Base-by-base conservation (phyloP, 805 yeast species). In the Nematodospora valgi region DNA sequence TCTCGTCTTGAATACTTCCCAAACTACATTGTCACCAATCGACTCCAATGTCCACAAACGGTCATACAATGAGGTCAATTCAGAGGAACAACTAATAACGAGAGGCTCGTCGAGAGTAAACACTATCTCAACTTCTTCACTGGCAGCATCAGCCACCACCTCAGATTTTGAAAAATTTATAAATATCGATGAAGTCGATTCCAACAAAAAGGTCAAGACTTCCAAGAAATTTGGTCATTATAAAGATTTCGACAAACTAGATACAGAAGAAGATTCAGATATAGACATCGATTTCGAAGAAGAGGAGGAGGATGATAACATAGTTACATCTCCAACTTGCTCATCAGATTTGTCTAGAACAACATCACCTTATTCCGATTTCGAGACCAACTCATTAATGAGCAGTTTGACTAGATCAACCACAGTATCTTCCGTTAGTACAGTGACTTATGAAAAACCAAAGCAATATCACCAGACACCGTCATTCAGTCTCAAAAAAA, bases 331-430 rank as follows among this genome's bases (percentile, higher is more conserved):
- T 56, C 8, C 51, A 21, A 27, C 56, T 14, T 42, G 52, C n/a
- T 35, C 38, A 22, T 23, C 38, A 8, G 45, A 46, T 18, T 52
- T 66, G 20, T 60, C 68, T 15, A 50, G 70, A 27, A 62, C 67
- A 22, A 58, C 64, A 4, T 62, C 69, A 10, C 70, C 71, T 3
- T 48, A 55, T 10, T 53, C 54, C 4, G 52, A 52, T 36, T 50
- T 48, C 16, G 67, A 59, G 35, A 46, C 51, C 9, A 54, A 61
- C 38, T 56, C 62, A 32, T 50, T 66, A 32, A 66, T 65, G 71
- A 46, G 61, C 13, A 46, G 64, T 7, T 51, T 65, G 34, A 67
- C 72, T 0, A 43, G 72, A 34, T 62, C 70, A 9, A 67, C 71
- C 17, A 65, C 71, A 3, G 67, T 64, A 4, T 56, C 64, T 5